These are phyloP conservation scores for Torulaspora microellipsoides DNA, from an alignment of 805 yeast species.

Conservation along the genomic window DNA sequence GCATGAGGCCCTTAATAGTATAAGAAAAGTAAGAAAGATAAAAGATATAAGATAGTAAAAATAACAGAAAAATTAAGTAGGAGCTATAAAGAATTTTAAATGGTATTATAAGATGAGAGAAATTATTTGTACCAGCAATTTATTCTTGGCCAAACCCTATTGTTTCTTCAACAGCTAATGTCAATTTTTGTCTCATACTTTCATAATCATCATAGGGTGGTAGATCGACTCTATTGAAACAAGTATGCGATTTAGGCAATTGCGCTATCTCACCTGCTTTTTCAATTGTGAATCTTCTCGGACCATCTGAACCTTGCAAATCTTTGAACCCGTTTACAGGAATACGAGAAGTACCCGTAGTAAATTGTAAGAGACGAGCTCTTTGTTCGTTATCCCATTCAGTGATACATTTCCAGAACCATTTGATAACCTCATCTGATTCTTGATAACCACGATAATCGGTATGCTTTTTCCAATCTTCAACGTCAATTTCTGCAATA, in stretches of 20 bases:
- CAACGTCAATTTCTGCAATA: constrained; percentile 94
- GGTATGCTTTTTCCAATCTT: constrained; percentile 98
- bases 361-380: constrained; percentile 91
- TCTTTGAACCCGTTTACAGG: constrained; percentile 99
- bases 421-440: constrained; percentile 91
- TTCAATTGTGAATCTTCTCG: constrained; percentile 97
- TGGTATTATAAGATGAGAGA: constrained; percentile 4
- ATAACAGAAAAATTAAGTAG: background rate
- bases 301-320: constrained; percentile 98
- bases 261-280: constrained; percentile 94
- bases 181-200: constrained; percentile 79
- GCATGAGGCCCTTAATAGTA: background rate
- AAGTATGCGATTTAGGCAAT: constrained; percentile 95
- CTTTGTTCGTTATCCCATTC: constrained; percentile 97
- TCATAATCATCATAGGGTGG: constrained; percentile 90
- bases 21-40: background rate
- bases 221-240: constrained; percentile 97
- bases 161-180: constrained; percentile 97
- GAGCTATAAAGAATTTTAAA: constrained; percentile 1
- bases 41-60: background rate
- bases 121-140: constrained; percentile 2
- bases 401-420: constrained; percentile 96
- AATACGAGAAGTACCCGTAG: constrained; percentile 98
- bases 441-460: constrained; percentile 98
- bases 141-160: constrained; percentile 98